A percentile compares a stretch with the other conserved stretches of the same genome.
These are phyloP conservation scores for Lumnitzera racemosa DNA, from an alignment of 345 rosid species.

Conservation along the genomic window DNA sequence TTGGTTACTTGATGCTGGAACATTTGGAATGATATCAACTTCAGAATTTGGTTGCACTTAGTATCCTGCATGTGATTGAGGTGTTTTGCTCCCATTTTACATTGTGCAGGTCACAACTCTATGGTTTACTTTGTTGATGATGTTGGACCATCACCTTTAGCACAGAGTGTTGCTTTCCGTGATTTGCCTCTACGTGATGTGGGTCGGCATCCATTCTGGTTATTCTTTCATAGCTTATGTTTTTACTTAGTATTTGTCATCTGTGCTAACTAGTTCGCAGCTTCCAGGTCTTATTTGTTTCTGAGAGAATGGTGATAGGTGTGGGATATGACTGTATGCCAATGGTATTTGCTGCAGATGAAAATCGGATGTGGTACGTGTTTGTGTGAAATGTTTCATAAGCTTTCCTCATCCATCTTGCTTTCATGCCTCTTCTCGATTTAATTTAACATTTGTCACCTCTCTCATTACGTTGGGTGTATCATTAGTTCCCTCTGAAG, in stretches of 20 bases:
- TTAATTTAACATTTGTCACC: too few species aligned
- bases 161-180: constrained; percentile 77
- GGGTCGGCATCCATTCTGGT: constrained; percentile 96
- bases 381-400: constrained; percentile 2
- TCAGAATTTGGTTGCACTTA: neutral
- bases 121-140: constrained; percentile 97
- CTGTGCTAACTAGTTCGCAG: constrained; percentile 7
- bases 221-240: constrained; percentile 21
- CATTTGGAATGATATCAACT: neutral
- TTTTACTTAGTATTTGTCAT: constrained; percentile 13
- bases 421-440: too few species aligned
- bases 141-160: constrained; percentile 94
- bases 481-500: too few species aligned
- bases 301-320: constrained; percentile 90
- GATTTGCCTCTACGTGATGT: constrained; percentile 99
- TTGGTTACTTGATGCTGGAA: neutral
- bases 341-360: constrained; percentile 92
- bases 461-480: too few species aligned
- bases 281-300: constrained; percentile 73
- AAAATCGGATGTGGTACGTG: constrained; percentile 85
- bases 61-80: neutral
- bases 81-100: constrained; percentile 15
- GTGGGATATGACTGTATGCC: constrained; percentile 96
- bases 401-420: too few species aligned
- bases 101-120: constrained; percentile 79